Evolutionary conservation across 371 early-diverging fungal species (phyloP), one percentile per base, ranked within the genome.

Genomic region (Rhizopus sp.): DNA sequence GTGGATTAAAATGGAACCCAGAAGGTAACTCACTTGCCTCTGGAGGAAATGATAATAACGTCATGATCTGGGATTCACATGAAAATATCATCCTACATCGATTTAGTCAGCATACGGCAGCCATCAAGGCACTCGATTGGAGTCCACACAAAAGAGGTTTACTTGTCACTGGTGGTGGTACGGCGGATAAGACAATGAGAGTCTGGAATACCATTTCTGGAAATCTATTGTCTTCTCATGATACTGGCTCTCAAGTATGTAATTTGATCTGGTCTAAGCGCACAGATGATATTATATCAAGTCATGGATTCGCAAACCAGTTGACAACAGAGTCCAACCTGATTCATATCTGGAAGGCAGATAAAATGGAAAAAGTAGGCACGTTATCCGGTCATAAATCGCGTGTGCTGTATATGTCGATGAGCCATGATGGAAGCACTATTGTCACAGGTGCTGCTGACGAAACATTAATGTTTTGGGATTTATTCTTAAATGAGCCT

Each of bases 401-500:
- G 10, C 88, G 99, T 47, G 94, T 99, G 6, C 75, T 99, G 31
- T 92, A 93, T 61, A 78, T 92, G 67, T 90, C 97, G 0, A 66
- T 94, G 56, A 89, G 90, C 30, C 92, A 95, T 0, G 97, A 97
- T 70, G 96, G 97, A 13, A 83, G 85, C 53, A 90, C 87, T 4
- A 80, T 99, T 2, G 98, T 91, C 10, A 93, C 96, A 0, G 95
- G 90, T 0, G 93, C 97, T 0, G 87, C 87, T 5, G 99, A 99
- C 73, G 98, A 98, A 72, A 95, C 93, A 4, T 72, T 99, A 16
- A 92, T 97, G 55, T 96, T 99, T 70, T 99, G 99, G 99, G 90
- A 91, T 55, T 41, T 78, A 2, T 75, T 72, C 47, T 60, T 65
- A 4, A 45, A 61, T 3, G 58, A 46, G 39, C 32, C n/a, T 35